Base-by-base conservation (phyloP, 345 rosid species). In the Pelargonium nanum region DNA sequence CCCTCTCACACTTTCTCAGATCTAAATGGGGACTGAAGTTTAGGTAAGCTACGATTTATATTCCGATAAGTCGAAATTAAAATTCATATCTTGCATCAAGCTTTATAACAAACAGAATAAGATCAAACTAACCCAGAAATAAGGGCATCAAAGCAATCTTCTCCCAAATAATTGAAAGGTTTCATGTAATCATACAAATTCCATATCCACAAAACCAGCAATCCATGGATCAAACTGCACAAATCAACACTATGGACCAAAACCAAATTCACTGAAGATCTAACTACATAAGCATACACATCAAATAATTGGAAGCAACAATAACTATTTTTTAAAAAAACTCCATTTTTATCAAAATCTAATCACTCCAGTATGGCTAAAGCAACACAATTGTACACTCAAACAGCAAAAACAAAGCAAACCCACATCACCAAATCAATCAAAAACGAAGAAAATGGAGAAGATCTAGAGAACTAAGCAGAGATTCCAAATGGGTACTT, bases 381-480 rank as follows among this genome's bases (percentile, higher is more conserved):
- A 55, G 50, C 20, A 0, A 23, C 15, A 21, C 48, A 40, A 40
- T 40, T 2, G 15, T n/a, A 40, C 15, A 40, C n/a, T 25, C 56
- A 24, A 55, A 67, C 56, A 57, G n/a, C 4, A 65, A 13, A 26
- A 53, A 65, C 9, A 68, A 66, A 60, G 2, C 32, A 25, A 24
- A 54, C 65, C 58, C 54, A 69, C 19, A 32, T 16, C 45, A 24
- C 53, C 40, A 65, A 50, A 16, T 24, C 50, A 48, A 56, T 48
- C 44, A 40, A 59, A 53, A 52, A 8, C 15, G 1, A 21, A 26
- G 57, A 50, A 24, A 32, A 57, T 9, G 25, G 57, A 48, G 56
- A 65, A 65, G 57, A 65, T 48, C 28, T 50, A 45, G 28, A 24
- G 26, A 34, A 56, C 17, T 8, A 52, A 20, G 22, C 55, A 19